Evolutionary conservation across 805 yeast species (phyloP).

Genomic region (Ogataea nonfermentans): DNA sequence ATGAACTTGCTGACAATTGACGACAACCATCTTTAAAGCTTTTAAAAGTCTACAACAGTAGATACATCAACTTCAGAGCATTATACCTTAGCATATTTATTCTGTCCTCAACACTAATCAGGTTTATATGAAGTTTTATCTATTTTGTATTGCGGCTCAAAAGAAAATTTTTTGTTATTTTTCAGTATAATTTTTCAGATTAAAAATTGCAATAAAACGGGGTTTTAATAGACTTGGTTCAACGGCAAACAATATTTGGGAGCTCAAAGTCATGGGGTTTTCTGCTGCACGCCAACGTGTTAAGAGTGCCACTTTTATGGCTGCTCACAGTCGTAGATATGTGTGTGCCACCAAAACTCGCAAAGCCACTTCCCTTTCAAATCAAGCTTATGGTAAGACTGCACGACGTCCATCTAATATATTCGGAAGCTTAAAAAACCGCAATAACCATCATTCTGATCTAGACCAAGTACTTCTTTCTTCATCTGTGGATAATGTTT

Average conservation of each 20-base stretch:
- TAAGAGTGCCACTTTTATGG: background rate
- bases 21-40: conserved; percentile 25
- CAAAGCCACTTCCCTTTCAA: conserved; percentile 14
- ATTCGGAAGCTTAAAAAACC: conserved; percentile 9
- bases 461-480: conserved; percentile 16
- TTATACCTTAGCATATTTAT: too few relatives aligned
- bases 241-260: too few relatives aligned
- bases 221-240: too few relatives aligned
- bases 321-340: conserved; percentile 1
- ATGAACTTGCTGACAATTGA: conserved; percentile 36
- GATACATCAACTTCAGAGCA: too few relatives aligned
- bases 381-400: conserved; percentile 5
- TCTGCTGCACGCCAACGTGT: conserved; percentile 3
- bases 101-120: background rate
- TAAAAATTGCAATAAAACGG: background rate
- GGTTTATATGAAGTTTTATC: background rate
- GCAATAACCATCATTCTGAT: background rate
- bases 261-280: background rate
- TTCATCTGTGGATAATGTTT: conserved; percentile 28
- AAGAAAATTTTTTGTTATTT: conserved; percentile 3
- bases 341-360: conserved; percentile 10
- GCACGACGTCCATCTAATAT: conserved; percentile 14
- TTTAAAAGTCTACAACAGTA: background rate
- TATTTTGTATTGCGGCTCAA: conserved; percentile 6
- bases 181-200: background rate